Conservation (phyloP, 2,329 filamentous ascomycete genomes). For the Magnaporthales sp. region DNA sequence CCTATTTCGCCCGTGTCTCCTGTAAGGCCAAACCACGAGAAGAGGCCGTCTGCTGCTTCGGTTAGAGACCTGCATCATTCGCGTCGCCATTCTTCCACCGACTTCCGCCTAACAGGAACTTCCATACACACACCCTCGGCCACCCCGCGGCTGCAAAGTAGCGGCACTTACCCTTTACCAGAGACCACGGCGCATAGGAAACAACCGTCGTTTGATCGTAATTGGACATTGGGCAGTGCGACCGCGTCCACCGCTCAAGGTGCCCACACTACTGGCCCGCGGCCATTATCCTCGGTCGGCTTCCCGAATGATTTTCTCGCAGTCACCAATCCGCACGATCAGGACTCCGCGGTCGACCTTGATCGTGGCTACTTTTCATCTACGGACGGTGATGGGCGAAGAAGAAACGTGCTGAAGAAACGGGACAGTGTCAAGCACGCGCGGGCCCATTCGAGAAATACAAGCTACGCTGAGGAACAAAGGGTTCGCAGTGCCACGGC, state of each 20-base stretch:
- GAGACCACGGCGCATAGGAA: conserved; percentile 45
- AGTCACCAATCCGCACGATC: conserved; percentile 27
- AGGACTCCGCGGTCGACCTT: conserved; percentile 50
- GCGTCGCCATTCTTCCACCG: conserved; percentile 79
- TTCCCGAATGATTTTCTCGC: conserved; percentile 32
- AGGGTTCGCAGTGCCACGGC: conserved; percentile 56
- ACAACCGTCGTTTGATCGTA: conserved; percentile 60
- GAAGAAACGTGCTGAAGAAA: conserved; percentile 74
- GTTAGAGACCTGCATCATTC: conserved; percentile 76
- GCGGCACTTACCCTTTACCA: conserved; percentile 31
- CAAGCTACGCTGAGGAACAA: conserved; percentile 71
- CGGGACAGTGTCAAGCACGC: conserved; percentile 55
- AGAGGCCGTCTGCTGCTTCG: conserved; percentile 70
- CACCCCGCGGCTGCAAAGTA: conserved; percentile 33
- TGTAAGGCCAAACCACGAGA: conserved; percentile 38
- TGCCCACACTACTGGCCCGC: conserved; percentile 12
- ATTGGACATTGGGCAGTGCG: conserved; percentile 56
- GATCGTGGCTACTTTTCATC: conserved; percentile 94
- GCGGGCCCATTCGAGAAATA: conserved; percentile 57
- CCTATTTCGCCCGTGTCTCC: conserved; percentile 31
- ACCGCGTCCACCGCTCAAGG: conserved; percentile 19
- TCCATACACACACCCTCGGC: conserved; percentile 20
- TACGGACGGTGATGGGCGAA: conserved; percentile 68
- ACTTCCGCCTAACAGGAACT: conserved; percentile 45
- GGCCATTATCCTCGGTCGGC: conserved; percentile 45